phyloP scores from a whole-genome alignment of 805 yeast species.

The Kuraishia cidri region DNA sequence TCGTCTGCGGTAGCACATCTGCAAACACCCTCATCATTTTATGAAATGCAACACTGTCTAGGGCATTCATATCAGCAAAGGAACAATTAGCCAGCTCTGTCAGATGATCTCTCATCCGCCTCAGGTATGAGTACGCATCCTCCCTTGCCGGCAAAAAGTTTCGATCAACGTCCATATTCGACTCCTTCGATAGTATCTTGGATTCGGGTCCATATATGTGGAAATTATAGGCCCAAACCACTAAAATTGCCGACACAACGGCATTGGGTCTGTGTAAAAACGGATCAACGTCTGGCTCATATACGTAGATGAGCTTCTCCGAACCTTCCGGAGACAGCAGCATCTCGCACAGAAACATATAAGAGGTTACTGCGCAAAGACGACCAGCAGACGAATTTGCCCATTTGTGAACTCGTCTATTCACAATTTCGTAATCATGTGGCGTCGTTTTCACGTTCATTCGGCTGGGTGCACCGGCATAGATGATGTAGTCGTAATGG shows the following conservation, averaged over 20 bases:
- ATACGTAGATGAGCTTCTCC: constrained; percentile 16
- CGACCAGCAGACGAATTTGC: constrained; percentile 32
- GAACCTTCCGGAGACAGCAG: constrained; percentile 24
- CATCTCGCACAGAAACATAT: constrained; percentile 47
- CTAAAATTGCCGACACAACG: constrained; percentile 23
- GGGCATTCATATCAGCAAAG: constrained; percentile 8
- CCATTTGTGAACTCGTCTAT: constrained; percentile 39
- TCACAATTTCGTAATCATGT: constrained; percentile 40
- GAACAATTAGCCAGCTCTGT: constrained; percentile 11
- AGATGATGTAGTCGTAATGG: constrained; percentile 67
- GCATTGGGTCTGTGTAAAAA: constrained; percentile 23
- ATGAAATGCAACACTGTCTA: constrained; percentile 20
- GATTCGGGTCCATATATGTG: constrained; percentile 41
- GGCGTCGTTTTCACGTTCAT: constrained; percentile 52
- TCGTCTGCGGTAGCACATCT: constrained; percentile 20
- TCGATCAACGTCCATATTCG: background rate
- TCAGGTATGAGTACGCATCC: constrained; percentile 35
- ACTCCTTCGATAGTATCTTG: constrained; percentile 11
- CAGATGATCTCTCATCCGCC: constrained; percentile 32
- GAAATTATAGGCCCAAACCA: constrained; percentile 40
- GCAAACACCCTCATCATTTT: constrained; percentile 25
- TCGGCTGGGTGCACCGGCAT: constrained; percentile 69
- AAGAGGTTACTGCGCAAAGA: constrained; percentile 44
- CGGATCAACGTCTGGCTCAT: constrained; percentile 24
- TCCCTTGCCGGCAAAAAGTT: constrained; percentile 26